Evolutionary conservation across 768 basidiomycete genomes (phyloP).

Genomic region (Leccinum barrowsii): DNA sequence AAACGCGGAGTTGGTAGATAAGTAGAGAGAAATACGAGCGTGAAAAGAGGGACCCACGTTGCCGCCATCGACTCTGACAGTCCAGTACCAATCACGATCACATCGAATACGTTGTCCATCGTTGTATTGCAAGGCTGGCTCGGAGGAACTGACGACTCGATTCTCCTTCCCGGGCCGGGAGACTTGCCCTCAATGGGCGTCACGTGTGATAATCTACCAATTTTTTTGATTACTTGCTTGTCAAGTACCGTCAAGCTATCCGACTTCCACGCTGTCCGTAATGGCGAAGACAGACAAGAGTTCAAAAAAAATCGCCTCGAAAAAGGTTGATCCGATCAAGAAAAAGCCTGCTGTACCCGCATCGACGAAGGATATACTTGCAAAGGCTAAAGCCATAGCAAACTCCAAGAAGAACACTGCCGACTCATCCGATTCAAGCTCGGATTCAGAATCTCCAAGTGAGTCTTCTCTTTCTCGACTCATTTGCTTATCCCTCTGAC

Average conservation of each 20-base stretch:
- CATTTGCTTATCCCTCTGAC: neutral
- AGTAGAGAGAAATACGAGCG: neutral
- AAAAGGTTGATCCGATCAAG: conserved; percentile 29
- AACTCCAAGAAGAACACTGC: conserved; percentile 4
- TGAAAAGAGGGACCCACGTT: conserved; percentile 56
- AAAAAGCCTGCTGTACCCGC: conserved; percentile 23
- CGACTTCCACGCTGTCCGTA: conserved; percentile 4
- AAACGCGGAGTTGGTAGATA: neutral
- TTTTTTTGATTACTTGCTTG: conserved; percentile 9
- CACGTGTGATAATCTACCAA: conserved; percentile 22
- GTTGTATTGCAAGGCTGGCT: neutral
- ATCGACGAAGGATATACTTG: conserved; percentile 42
- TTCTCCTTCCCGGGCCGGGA: neutral
- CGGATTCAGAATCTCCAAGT: neutral
- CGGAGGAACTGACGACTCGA: neutral
- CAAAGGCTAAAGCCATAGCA: conserved; percentile 35
- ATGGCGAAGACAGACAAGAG: conserved; percentile 43
- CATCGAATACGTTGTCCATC: conserved; percentile 54
- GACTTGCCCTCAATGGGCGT: conserved; percentile 27
- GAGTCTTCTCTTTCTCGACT: neutral
- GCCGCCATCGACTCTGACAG: conserved; percentile 82
- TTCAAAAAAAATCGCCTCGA: conserved; percentile 31
- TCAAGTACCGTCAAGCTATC: neutral
- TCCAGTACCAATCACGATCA: conserved; percentile 72
- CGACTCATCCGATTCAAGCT: neutral